Percentiles rank a stretch among this genome's conserved stretches.
phyloP scores from a whole-genome alignment of 2,329 filamentous ascomycete genomes.

The Bipolaris zeicola region DNA sequence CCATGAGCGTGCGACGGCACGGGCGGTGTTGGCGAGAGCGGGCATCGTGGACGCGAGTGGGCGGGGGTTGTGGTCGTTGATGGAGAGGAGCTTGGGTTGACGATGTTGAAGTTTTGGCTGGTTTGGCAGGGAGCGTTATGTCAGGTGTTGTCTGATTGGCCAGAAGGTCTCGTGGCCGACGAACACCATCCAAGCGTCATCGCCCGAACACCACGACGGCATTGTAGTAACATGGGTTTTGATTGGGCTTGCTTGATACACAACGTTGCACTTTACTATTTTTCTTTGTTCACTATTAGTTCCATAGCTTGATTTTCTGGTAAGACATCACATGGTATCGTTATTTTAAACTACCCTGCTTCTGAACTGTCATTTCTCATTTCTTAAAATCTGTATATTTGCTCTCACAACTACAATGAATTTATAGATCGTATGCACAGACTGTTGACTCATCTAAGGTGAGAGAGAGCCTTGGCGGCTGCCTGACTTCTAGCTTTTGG shows the following conservation, averaged over 20 bases:
- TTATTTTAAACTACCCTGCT: not conserved
- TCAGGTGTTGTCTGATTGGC: conserved; percentile 15
- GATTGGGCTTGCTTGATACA: too few relatives aligned
- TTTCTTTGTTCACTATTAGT: too few relatives aligned
- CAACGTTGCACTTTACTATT: too few relatives aligned
- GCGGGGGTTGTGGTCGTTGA: conserved; percentile 31
- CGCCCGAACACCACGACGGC: not conserved
- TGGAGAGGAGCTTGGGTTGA: conserved; percentile 26
- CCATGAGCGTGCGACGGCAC: conserved; percentile 55
- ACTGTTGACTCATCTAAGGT: too few relatives aligned
- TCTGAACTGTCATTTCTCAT: not conserved
- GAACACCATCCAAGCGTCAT: conserved; percentile 13
- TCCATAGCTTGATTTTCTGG: not conserved
- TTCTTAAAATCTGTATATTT: not conserved
- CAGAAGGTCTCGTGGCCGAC: conserved; percentile 1
- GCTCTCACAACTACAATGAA: not conserved
- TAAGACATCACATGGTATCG: not conserved
- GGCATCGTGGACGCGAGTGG: conserved; percentile 53
- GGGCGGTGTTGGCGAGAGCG: conserved; percentile 54
- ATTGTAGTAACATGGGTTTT: too few relatives aligned
- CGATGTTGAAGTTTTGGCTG: conserved; percentile 36
- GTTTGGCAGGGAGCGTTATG: conserved; percentile 20
- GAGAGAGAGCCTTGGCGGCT: not conserved
- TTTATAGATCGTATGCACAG: too few relatives aligned
- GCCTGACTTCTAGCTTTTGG: not conserved